Base-by-base conservation (phyloP, 2,329 filamentous ascomycete genomes). In the Aspergillus texensis region DNA sequence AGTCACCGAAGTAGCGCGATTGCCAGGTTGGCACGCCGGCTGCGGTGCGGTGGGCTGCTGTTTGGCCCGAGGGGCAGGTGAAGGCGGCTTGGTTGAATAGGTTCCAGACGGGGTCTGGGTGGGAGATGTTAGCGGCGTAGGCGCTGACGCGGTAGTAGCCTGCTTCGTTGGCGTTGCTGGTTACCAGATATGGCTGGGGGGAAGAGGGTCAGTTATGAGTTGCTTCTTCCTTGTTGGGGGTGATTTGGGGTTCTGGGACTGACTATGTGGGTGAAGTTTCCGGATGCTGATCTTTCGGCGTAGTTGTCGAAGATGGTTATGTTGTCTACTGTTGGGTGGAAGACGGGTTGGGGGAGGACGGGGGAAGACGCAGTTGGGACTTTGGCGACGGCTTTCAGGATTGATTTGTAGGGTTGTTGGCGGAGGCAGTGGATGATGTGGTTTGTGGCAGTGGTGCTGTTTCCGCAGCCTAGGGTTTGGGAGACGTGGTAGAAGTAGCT, bases 1-100 rank as follows among this genome's bases (percentile, higher is more conserved):
- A 86, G 66, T 85, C 82, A 24, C 78, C 83, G 57, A 81, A 76
- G 68, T 83, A 85, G 34, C 82, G 80, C 54, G 80, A 83, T 4
- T 75, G 75, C 79, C 81, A 85, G 10, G 78, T 70, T 0, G 80
- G 74, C 2, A 83, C 74, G 6, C 70, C 74, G 26, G 78, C 67
- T 0, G 61, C 53, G 0, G 68, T 68, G 9, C 81, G 79, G 1
- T 76, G 76, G 2, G 67, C 62, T 4, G 77, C 80, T 28, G 81
- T 78, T 60, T 76, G 72, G 1, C 76, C 71, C 12, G 79, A 78
- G 2, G 83, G 80, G 41, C 83, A 85, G 4, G 80, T 80, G 53
- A 83, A 84, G 0, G 79, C 81, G 26, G 82, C 78, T 5, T 80
- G 73, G 1, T 82, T 74, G 62, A 83, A 84, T 0, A 71, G 68